Base-by-base conservation (phyloP, 495 filamentous ascomycete genomes). In the Lasiosphaeria miniovina region DNA sequence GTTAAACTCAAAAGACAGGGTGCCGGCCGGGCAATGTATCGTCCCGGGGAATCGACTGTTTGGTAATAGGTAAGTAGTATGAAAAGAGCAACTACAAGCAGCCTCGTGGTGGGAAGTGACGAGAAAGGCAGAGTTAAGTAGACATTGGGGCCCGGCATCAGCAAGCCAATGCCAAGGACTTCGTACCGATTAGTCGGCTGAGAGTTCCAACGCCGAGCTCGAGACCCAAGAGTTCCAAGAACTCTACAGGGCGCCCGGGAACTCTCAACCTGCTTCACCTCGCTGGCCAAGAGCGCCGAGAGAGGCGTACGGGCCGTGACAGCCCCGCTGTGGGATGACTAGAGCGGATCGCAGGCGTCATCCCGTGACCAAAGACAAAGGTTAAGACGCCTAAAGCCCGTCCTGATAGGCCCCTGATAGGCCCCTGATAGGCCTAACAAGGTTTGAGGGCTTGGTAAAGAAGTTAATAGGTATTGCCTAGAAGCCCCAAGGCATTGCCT, bases 181-280 rank as follows among this genome's bases (percentile, higher is more conserved):
- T 51, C 49, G 53, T 58, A 61, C 63, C 57, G 59, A 63, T 51
- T 56, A 45, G 35, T 56, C 58, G 57, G 62, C 49, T 14, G 48
- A 62, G 24, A 49, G 32, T 38, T 40, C 31, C 45, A 54, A 34
- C 15, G 50, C 10, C 36, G 35, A 48, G 54, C 40, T 57, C 45
- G 36, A 36, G 38, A 58, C 65, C 69, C 66, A 71, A 71, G 68
- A 60, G 45, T 52, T 58, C 69, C 65, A 71, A 69, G 65, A 71
- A 55, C 54, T 63, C 40, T 58, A 68, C 69, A 2, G 24, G 24
- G 24, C 24, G 24, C 24, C 24, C 24, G 24, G 24, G 24, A 24
- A 24, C 24, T 24, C 24, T 24, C 24, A 24, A 24, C 24, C 24
- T 24, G 24, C 24, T 24, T 24, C 24, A 24, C 61, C 69, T 54